Evolutionary conservation across 2,329 filamentous ascomycete species (phyloP).

Genomic region (Colletotrichum cuscutae): DNA sequence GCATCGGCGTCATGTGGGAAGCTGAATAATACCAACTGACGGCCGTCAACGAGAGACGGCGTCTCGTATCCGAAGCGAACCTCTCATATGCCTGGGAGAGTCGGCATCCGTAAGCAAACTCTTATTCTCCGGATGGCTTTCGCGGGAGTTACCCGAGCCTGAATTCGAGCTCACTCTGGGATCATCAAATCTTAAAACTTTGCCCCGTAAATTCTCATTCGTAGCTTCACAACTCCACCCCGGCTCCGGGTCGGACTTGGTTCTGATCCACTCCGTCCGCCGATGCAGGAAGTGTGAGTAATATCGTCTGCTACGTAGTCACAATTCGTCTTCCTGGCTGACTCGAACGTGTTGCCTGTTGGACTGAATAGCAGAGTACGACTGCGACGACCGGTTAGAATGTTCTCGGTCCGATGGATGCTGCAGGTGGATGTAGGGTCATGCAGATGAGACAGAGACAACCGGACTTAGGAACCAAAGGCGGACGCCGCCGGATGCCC

Average conservation of each 20-base stretch:
- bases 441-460: neutral
- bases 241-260: slow-evolving; percentile 27
- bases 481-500: neutral
- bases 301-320: slow-evolving; percentile 1
- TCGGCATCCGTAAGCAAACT: neutral
- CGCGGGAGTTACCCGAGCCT: neutral
- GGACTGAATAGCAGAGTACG: no score
- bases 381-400: neutral
- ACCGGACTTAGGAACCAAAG: neutral
- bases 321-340: neutral
- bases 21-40: neutral
- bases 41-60: neutral
- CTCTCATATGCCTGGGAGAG: neutral
- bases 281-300: slow-evolving; percentile 35
- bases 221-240: slow-evolving; percentile 9
- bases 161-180: neutral
- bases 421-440: neutral
- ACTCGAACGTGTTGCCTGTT: neutral
- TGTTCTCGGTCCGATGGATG: neutral
- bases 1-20: neutral
- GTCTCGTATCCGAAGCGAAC: neutral
- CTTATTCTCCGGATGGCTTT: neutral
- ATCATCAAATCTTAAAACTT: slow-evolving; percentile 3
- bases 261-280: slow-evolving; percentile 18
- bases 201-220: neutral